Evolutionary conservation across 139 green algal genomes (phyloP), one percentile per base, ranked within the genome.

Genomic region (Chlorella ohadii): DNA sequence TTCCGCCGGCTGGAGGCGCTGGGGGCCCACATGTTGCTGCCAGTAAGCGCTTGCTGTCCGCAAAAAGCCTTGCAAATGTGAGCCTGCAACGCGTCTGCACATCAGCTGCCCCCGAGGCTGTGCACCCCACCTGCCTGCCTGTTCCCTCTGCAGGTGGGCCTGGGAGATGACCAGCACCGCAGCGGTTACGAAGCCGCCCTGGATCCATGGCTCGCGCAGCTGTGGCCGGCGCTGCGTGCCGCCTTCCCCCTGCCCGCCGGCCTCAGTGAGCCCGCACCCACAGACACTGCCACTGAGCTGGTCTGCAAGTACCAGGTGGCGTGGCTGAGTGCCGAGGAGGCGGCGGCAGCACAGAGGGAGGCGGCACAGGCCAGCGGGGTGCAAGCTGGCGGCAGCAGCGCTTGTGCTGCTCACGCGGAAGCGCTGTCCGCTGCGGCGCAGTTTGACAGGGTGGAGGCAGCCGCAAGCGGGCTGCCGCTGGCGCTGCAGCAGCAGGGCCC

Each of bases 131-230:
- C n/a, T n/a, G n/a, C n/a, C n/a, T n/a, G n/a, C n/a, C n/a, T n/a
- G n/a, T n/a, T n/a, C n/a, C n/a, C n/a, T n/a, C 96, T 31, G 51
- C 85, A 92, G 63, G 86, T 90, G 27, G 96, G 95, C 9, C 84
- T 99, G 70, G 96, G 96, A 3, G 96, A 99, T 84, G 97, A 99
- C 85, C 91, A 95, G 86, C 88, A 96, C 66, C 88, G 87, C 16
- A 85, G 79, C 77, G 97, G 97, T 9, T 97, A 98, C 87, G 96
- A 99, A 65, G 93, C 92, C 5, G 93, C 88, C 3, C 90, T 99
- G 47, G 95, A 99, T 85, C 86, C 92, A 23, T 99, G 97, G 97
- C 88, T 98, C 63, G 23, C 73, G 12, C 33, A 78, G 31, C 89
- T 99, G 66, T 99, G 96, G 95, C 2, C 57, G 19, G 71, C 83